Base-by-base conservation (phyloP, 495 filamentous ascomycete species). In the Hypoxylon cercidicola region DNA sequence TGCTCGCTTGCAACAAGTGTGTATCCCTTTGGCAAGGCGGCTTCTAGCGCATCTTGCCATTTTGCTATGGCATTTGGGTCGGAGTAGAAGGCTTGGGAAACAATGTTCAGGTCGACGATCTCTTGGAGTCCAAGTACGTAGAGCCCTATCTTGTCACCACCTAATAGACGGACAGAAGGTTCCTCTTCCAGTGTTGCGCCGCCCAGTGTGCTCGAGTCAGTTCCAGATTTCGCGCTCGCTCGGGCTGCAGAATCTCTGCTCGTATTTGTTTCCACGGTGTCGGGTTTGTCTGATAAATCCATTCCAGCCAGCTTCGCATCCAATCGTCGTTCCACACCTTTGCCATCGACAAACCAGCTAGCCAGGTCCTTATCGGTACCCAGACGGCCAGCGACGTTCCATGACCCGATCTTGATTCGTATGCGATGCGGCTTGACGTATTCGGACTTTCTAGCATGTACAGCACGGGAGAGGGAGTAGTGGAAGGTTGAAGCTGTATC, bases 71-170 rank as follows among this genome's bases (percentile, higher is more conserved):
- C 79, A 7, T 78, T 78, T 1, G 88, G 83, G 70, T 97, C 94
- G 11, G 84, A 86, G 72, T 90, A 96, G 44, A 88, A 75, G 60
- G 84, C 85, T 55, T 81, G 81, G 32, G 76, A 71, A 8, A 82
- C 81, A 25, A 89, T 90, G 12, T 86, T 89, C 48, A 99, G 79
- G 76, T 97, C 92, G 20, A 98, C 89, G 37, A 99, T 84, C 69
- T 99, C 95, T 64, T 99, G 95, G 41, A 99, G 77, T 1, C 92
- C 93, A 4, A 99, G 79, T 10, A 91, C 92, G 73, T 98, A 99
- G 16, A 99, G 82, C 19, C 89, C 94, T 41, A 97, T 82, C 55
- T 93, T 89, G 13, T 88, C 84, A 8, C 78, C 79, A 43, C 80
- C 80, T 4, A 74, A 57, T 12, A 76, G 37, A 30, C 75, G 70